Evolutionary conservation across 106 monocot genomes (phyloP), one percentile per base, ranked within the genome.

Genomic region (Cymbidium sinense): DNA sequence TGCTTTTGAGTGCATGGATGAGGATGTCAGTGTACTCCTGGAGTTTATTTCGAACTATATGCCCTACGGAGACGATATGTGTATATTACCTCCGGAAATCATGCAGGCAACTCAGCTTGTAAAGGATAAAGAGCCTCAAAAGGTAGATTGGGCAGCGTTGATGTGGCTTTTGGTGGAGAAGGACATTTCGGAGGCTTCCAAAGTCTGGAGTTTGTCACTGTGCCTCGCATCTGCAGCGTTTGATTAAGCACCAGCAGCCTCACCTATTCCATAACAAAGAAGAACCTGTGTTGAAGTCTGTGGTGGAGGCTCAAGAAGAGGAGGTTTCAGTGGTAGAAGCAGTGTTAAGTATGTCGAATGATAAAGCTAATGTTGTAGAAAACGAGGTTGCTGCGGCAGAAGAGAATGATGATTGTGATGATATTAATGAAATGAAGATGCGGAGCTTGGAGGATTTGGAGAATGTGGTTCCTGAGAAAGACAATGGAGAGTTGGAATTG

Each of bases 101-200:
- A 77, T 79, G 23, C 50, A 50, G 3, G 99, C 89, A 30, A 78
- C 64, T 20, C 51, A 80, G 81, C 8, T 88, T 39, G 90, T 99
- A 41, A 91, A 85, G 83, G 87, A 84, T 9, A 92, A 94, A 62
- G 51, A 79, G 74, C 81, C 95, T 23, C 75, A 85, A 21, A 87
- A 89, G 84, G 92, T 99, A 0, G 92, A 99, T 77, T 99, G 99
- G 99, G 83, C 87, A 7, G 90, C 79, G 43, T 72, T 99, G 78
- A 75, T 99, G 78, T 95, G 94, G 92, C 70, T 65, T 21, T 78
- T 99, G 82, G 92, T 95, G 67, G 92, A 94, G 73, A 92, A 86
- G 74, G 95, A 99, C 81, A 65, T 99, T 20, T 3, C 62, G 34
- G 90, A 93, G 29, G 86, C 84, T 21, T 88, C 88, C 7, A 82